phyloP scores from a whole-genome alignment of 352 stramenopile species.

The Globisporangium acanthophoron region DNA sequence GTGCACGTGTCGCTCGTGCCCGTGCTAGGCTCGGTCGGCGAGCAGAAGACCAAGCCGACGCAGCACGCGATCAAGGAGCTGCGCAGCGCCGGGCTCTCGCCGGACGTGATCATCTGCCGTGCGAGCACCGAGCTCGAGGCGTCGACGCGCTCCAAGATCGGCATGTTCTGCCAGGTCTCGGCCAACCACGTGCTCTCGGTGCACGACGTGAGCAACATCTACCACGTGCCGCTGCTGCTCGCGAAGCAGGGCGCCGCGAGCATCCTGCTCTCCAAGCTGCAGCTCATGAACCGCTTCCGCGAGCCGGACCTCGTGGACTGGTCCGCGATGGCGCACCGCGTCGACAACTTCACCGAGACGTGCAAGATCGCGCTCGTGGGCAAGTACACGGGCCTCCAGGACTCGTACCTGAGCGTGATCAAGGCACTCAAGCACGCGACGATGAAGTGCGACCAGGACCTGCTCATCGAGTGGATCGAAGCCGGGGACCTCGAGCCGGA shows the following conservation, averaged over 20 bases:
- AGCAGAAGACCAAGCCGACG: constrained; percentile 99
- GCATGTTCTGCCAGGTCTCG: constrained; percentile 98
- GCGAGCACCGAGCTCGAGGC: constrained; percentile 89
- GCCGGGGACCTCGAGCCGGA: constrained; percentile 91
- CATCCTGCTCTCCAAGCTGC: constrained; percentile 90
- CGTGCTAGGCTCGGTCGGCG: constrained; percentile 95
- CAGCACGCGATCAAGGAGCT: constrained; percentile 99
- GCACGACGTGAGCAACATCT: constrained; percentile 99
- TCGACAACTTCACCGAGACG: constrained; percentile 89
- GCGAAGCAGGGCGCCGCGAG: constrained; percentile 94
- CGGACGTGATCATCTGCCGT: constrained; percentile 98
- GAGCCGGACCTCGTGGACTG: constrained; percentile 78
- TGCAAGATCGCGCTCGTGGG: constrained; percentile 98
- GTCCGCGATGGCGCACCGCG: constrained; percentile 90
- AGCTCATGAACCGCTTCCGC: constrained; percentile 87
- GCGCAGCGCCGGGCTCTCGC: constrained; percentile 92
- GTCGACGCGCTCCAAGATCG: constrained; percentile 95
- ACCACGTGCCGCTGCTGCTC: constrained; percentile 98
- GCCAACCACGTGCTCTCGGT: constrained; percentile 95
- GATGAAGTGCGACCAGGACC: constrained; percentile 90
- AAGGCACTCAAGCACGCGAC: constrained; percentile 95
- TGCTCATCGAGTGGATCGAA: constrained; percentile 98
- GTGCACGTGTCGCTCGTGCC: constrained; percentile 99
- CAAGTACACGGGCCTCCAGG: constrained; percentile 98
- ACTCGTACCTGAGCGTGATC: constrained; percentile 99